These are phyloP conservation scores for Thuja plicata DNA, from an alignment of 83 land plant genomes.

Conservation along the genomic window DNA sequence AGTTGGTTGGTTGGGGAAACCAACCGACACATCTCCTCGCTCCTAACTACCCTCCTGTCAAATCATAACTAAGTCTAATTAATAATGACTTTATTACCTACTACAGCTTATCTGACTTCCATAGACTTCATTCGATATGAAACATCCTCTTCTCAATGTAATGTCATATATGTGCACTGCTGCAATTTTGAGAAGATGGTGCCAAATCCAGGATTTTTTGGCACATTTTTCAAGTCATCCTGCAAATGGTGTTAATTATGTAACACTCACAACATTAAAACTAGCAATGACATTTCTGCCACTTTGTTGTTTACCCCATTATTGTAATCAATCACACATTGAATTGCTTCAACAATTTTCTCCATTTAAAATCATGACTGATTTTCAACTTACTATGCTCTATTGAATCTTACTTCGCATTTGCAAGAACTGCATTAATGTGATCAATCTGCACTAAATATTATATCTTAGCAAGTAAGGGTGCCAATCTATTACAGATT, in stretches of 20 bases:
- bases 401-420: not conserved
- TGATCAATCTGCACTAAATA: not conserved
- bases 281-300: not conserved
- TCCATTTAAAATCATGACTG: not conserved
- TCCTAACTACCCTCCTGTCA: too few species aligned
- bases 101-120: not conserved
- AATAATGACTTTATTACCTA: too few species aligned
- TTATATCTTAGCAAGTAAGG: not conserved
- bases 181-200: not conserved
- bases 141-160: not conserved
- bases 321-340: not conserved
- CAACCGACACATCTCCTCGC: too few species aligned
- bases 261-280: not conserved
- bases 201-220: not conserved
- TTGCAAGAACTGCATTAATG: not conserved
- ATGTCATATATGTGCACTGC: not conserved
- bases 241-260: not conserved
- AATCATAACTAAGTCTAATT: too few species aligned
- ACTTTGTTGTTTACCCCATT: not conserved
- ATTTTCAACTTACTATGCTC: not conserved
- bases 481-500: too few species aligned
- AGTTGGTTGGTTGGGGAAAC: too few species aligned
- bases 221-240: not conserved
- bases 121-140: not conserved
- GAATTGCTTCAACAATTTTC: not conserved